Conservation (phyloP, 805 yeast species). For the Wickerhamomyces silvicola region DNA sequence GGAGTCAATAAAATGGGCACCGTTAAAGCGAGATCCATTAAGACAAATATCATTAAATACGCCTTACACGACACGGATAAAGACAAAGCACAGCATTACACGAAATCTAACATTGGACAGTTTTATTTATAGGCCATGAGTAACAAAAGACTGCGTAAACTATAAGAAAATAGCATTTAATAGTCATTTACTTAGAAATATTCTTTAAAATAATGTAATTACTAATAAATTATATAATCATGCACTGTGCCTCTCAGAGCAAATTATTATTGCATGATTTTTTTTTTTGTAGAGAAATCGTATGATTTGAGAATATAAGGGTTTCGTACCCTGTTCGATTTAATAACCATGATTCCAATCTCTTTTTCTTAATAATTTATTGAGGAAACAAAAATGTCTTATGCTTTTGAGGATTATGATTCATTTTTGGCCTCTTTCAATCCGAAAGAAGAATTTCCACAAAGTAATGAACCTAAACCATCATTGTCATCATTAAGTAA, state of each 20-base stretch:
- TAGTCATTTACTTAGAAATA: too few species aligned
- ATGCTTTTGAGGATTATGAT: constrained; percentile 27
- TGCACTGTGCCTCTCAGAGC: neutral
- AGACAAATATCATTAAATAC: constrained; percentile 4
- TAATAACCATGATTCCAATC: neutral
- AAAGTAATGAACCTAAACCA: too few species aligned
- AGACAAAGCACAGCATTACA: constrained; percentile 5
- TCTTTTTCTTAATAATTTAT: neutral
- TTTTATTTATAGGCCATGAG: constrained; percentile 13
- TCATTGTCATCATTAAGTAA: constrained; percentile 5
- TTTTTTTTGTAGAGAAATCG: constrained; percentile 6
- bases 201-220: too few species aligned
- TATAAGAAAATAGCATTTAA: too few species aligned
- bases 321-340: neutral
- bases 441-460: neutral
- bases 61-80: constrained; percentile 1
- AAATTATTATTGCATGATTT: neutral
- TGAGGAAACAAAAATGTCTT: constrained; percentile 13
- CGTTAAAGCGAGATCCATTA: constrained; percentile 7
- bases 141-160: neutral
- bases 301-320: constrained; percentile 7
- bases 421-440: constrained; percentile 23
- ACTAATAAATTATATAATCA: too few species aligned
- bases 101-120: constrained; percentile 14
- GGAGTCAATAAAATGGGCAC: neutral